Evolutionary conservation across 2,329 filamentous ascomycete species (phyloP), one percentile per base, ranked within the genome.

Genomic region (Fusarium agapanthi): DNA sequence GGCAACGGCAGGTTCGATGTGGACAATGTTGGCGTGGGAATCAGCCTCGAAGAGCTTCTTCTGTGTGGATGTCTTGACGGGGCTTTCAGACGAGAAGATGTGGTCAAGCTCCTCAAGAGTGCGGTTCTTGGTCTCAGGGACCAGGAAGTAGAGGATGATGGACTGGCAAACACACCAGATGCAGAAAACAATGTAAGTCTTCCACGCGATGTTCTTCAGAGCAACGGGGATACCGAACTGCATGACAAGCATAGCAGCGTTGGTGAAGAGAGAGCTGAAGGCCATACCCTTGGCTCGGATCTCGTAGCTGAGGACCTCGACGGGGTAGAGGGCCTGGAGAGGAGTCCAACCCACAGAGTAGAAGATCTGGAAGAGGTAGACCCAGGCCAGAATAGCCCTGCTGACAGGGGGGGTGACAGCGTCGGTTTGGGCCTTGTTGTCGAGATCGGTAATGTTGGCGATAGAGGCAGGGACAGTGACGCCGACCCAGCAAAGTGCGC

Each of bases 261-360:
- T 44, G 88, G 82, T 83, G 74, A 80, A 83, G 67, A 82, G 79
- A 57, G 79, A 84, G 76, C 77, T 84, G 72, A 88, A 84, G 5
- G 85, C 86, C 85, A 88, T 88, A 20, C 87, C 87, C 80, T 88
- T 88, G 57, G 86, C 87, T 58, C 87, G 83, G 74, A 86, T 87
- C 76, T 88, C 86, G 70, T 86, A 88, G 22, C 82, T 84, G 16
- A 88, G 81, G 20, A 86, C 85, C 74, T 89, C 87, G 54, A 88
- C 86, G 1, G 86, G 85, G 75, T 88, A 88, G 20, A 89, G 78
- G 4, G 79, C 79, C 61, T 81, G 80, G 13, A 82, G 74, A 0
- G 80, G 80, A 26, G 80, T 81, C 74, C 77, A 77, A 1, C 79
- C 80, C 45, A 88, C 75, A 0, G 85, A 86, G 80, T 85, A 90